Base-by-base conservation (phyloP, 2,329 filamentous ascomycete genomes). In the Talaromyces sp. region DNA sequence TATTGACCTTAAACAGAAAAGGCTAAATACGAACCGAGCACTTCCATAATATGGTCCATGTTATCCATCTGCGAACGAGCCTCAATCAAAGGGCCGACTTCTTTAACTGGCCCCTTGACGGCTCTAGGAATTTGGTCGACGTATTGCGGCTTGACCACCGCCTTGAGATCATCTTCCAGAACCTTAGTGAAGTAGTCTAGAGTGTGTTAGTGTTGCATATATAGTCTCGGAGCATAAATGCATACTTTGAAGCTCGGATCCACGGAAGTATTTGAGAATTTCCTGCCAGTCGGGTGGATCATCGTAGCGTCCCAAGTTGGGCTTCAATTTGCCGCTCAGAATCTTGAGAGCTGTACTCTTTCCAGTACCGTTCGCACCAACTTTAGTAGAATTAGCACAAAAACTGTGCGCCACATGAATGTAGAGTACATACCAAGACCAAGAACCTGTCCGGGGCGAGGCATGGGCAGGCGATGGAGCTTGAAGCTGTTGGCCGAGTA, bases 401-500 rank as follows among this genome's bases (percentile, higher is more conserved):
- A n/a, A 7, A 56, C 40, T 56, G 33, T 51, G 27, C 16, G 50
- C 16, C 14, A 47, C 14, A 7, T n/a, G 27, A 5, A 10, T 8
- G 12, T 59, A 18, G 34, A 42, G 51, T 30, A 47, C 61, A 7
- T 62, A 62, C 61, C 61, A 58, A 99, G 85, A 82, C 95, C 95
- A 62, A 99, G 81, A 33, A 99, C 96, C 75, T 98, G 92, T 65
- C 95, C 95, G 34, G 95, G 94, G 64, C 95, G 89, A 66, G 95
- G 95, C 86, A 94, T 97, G 62, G 96, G 95, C 73, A 98, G 85
- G 70, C 96, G 89, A 79, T 99, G 95, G 68, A 99, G 87, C 85
- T 99, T 99, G 87, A 99, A 99, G 82, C 93, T 97, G 85, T 99
- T 99, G 77, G 95, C 94, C 60, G 94, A 96, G 83, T 99, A 99